These are phyloP conservation scores for Plenodomus biglobosus DNA, from an alignment of 2,329 filamentous ascomycete genomes.

Conservation along the genomic window DNA sequence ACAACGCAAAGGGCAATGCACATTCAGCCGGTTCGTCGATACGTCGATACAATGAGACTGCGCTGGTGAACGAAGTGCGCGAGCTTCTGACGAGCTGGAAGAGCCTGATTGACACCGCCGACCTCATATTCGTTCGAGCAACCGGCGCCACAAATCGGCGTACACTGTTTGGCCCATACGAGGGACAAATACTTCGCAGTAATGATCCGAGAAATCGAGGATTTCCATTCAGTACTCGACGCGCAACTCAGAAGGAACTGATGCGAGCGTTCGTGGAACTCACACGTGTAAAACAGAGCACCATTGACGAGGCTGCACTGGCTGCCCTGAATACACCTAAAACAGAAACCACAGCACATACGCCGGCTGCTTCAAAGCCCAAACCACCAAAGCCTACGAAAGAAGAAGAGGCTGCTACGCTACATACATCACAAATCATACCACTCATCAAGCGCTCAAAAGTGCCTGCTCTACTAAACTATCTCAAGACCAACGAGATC, in stretches of 20 bases:
- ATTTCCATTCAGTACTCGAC: slow-evolving; percentile 89
- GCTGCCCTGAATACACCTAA: slow-evolving; percentile 50
- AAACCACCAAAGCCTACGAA: slow-evolving; percentile 69
- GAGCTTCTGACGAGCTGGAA: slow-evolving; percentile 83
- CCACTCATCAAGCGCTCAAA: slow-evolving; percentile 87
- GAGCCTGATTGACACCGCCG: slow-evolving; percentile 76
- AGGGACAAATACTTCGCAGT: slow-evolving; percentile 76
- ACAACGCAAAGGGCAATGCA: slow-evolving; percentile 88
- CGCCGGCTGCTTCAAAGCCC: slow-evolving; percentile 37
- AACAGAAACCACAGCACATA: slow-evolving; percentile 46
- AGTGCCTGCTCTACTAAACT: slow-evolving; percentile 80
- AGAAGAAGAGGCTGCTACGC: slow-evolving; percentile 76
- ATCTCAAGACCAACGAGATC: slow-evolving; percentile 75
- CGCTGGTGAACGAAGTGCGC: slow-evolving; percentile 84
- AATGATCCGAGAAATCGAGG: slow-evolving; percentile 80
- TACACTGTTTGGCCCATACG: slow-evolving; percentile 88
- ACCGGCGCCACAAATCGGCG: slow-evolving; percentile 83
- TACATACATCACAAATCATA: slow-evolving; percentile 89
- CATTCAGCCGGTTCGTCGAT: slow-evolving; percentile 91
- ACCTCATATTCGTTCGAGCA: slow-evolving; percentile 85
- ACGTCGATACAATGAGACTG: slow-evolving; percentile 91
- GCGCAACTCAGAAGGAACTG: slow-evolving; percentile 90
- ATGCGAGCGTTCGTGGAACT: slow-evolving; percentile 94
- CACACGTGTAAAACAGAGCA: slow-evolving; percentile 82
- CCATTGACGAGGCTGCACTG: slow-evolving; percentile 69